Conservation (phyloP, 2,329 filamentous ascomycete species). For the Pestalotiopsis sp. region DNA sequence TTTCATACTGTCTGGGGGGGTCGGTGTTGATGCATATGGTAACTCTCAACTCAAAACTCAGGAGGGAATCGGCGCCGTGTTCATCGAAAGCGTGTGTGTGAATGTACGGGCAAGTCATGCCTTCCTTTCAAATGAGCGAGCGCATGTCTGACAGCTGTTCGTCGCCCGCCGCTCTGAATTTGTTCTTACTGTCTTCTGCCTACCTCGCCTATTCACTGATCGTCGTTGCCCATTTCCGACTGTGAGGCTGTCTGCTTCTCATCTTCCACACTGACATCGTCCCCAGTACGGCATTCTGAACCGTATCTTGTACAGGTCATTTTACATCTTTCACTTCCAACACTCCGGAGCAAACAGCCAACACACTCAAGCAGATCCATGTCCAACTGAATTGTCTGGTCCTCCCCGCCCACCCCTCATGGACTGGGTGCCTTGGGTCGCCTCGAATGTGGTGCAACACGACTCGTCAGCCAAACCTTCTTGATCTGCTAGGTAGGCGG, state of each 20-base stretch:
- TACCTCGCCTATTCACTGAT: neutral
- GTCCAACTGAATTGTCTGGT: neutral
- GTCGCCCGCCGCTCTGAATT: neutral
- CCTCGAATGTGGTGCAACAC: constrained; percentile 3
- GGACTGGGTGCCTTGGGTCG: neutral
- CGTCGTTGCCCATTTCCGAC: neutral
- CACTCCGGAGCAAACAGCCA: neutral
- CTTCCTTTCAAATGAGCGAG: neutral
- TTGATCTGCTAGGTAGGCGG: neutral
- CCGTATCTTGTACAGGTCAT: too few relatives aligned
- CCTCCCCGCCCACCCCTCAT: neutral
- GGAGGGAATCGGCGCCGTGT: too few relatives aligned
- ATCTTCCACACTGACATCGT: neutral
- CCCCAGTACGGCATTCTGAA: too few relatives aligned
- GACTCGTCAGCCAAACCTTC: constrained; percentile 3
- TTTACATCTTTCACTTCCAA: neutral
- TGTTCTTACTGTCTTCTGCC: neutral
- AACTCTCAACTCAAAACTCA: neutral
- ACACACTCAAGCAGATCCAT: neutral
- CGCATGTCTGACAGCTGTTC: neutral
- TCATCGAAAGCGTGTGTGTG: too few relatives aligned
- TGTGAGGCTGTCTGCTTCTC: neutral
- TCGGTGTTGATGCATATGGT: neutral
- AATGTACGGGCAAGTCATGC: too few relatives aligned
- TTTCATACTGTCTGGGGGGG: neutral